phyloP scores from a whole-genome alignment of 164 flowering plant genomes.

The Piper betle region DNA sequence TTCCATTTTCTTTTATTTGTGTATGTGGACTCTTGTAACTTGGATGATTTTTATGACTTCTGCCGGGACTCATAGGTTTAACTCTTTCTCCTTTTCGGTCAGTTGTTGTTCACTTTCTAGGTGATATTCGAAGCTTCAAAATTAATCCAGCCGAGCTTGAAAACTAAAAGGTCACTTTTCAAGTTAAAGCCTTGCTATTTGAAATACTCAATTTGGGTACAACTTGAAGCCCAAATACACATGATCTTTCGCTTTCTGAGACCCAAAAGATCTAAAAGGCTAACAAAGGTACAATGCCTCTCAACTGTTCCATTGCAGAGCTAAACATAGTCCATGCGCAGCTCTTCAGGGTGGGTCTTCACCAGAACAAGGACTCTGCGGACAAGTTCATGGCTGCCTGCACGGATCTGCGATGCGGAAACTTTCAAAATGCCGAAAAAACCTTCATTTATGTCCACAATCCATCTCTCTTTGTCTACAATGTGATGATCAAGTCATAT shows the following conservation, averaged over 20 bases:
- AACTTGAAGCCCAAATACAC: neutral
- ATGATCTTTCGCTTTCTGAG: conserved; percentile 1
- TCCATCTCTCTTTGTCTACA: conserved; percentile 42
- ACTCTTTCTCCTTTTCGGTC: too few relatives aligned
- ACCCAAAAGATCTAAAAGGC: conserved; percentile 9
- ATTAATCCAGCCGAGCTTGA: too few relatives aligned
- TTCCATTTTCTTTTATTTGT: too few relatives aligned
- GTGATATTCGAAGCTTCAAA: too few relatives aligned
- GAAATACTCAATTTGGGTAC: too few relatives aligned
- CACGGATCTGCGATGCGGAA: conserved; percentile 27
- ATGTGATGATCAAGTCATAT: conserved; percentile 48
- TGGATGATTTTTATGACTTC: too few relatives aligned
- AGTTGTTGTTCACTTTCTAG: too few relatives aligned
- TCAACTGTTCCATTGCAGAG: conserved; percentile 36
- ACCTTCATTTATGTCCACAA: conserved; percentile 21
- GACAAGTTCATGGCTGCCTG: conserved; percentile 48
- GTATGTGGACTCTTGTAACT: too few relatives aligned
- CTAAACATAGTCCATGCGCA: conserved; percentile 49
- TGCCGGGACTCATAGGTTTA: too few relatives aligned
- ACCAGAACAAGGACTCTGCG: conserved; percentile 1
- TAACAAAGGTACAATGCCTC: conserved; percentile 29
- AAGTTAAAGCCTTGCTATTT: too few relatives aligned
- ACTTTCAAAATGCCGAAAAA: conserved; percentile 36
- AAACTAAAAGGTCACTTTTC: too few relatives aligned
- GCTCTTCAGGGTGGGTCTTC: conserved; percentile 24